Percentiles rank a stretch among this genome's conserved stretches.
phyloP scores from a whole-genome alignment of 345 rosid species.

The Geranium rotundifolium region DNA sequence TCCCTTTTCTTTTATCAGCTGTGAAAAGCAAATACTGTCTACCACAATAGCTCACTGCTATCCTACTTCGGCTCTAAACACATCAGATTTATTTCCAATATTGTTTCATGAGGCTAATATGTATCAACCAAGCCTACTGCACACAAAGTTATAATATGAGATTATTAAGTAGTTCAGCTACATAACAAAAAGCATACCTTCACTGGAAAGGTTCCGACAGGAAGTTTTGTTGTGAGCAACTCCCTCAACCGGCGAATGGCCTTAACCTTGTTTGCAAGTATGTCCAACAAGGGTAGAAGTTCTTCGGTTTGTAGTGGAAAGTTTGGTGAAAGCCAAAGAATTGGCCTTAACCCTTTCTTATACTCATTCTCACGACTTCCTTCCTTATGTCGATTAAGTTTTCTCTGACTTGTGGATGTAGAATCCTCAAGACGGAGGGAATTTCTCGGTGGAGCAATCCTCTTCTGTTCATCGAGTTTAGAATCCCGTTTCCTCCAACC shows the following conservation, averaged over 20 bases:
- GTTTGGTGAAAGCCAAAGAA: slow-evolving; percentile 81
- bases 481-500: slow-evolving; percentile 80
- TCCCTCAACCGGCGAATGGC: slow-evolving; percentile 95
- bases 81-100: no score
- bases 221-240: slow-evolving; percentile 89
- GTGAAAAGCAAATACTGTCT: no score
- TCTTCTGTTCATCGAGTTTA: slow-evolving; percentile 52
- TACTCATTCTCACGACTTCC: slow-evolving; percentile 71
- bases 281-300: slow-evolving; percentile 90
- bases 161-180: not conserved
- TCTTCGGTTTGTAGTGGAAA: slow-evolving; percentile 91
- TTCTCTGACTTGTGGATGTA: slow-evolving; percentile 45
- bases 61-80: no score
- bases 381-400: slow-evolving; percentile 56
- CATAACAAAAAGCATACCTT: slow-evolving; percentile 40
- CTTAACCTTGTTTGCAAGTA: slow-evolving; percentile 95
- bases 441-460: slow-evolving; percentile 58
- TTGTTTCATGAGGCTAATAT: no score
- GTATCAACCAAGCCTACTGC: no score
- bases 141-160: not conserved
- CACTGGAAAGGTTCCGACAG: slow-evolving; percentile 84
- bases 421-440: slow-evolving; percentile 71
- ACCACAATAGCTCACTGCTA: no score
- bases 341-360: slow-evolving; percentile 87
- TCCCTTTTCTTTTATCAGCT: no score